These are phyloP conservation scores for Coemansia sp. DNA, from an alignment of 192 early-diverging fungal species.

Conservation along the genomic window DNA sequence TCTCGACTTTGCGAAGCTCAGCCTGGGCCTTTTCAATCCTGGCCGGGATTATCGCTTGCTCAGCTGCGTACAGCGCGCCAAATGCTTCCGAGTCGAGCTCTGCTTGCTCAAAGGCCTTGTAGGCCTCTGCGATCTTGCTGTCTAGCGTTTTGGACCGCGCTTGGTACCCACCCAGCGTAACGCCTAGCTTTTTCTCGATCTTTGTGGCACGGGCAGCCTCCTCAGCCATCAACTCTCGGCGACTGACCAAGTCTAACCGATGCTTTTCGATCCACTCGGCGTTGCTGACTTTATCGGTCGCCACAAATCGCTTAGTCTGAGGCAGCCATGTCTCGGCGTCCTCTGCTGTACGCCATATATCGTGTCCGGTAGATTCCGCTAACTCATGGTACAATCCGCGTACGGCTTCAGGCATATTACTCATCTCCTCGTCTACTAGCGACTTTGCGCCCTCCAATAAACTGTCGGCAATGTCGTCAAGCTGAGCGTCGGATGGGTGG, in stretches of 20 bases:
- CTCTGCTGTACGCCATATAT: slow-evolving; percentile 36
- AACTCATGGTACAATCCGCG: slow-evolving; percentile 14
- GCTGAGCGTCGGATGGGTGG: slow-evolving; percentile 10
- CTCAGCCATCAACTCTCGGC: slow-evolving; percentile 70
- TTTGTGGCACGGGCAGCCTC: slow-evolving; percentile 79
- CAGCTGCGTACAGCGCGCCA: slow-evolving; percentile 58
- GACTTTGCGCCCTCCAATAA: slow-evolving; percentile 61
- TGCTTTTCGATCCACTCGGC: slow-evolving; percentile 36
- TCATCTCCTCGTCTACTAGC: slow-evolving; percentile 59
- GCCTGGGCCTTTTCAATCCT: slow-evolving; percentile 57
- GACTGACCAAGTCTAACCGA: slow-evolving; percentile 22
- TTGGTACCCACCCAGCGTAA: slow-evolving; percentile 85
- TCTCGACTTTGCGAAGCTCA: slow-evolving; percentile 47
- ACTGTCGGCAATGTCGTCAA: slow-evolving; percentile 62
- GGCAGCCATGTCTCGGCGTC: slow-evolving; percentile 28
- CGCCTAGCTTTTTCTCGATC: slow-evolving; percentile 78
- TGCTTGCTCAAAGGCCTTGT: slow-evolving; percentile 62
- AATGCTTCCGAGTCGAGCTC: slow-evolving; percentile 66
- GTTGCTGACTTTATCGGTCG: not conserved
- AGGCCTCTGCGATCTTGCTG: slow-evolving; percentile 62
- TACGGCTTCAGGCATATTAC: slow-evolving; percentile 12
- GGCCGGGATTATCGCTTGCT: slow-evolving; percentile 62
- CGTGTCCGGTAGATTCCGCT: slow-evolving; percentile 25
- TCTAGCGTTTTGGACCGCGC: slow-evolving; percentile 63
- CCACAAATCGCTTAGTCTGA: slow-evolving; percentile 4